Evolutionary conservation across 2,329 filamentous ascomycete species (phyloP).

Genomic region (Fusarium foetens): DNA sequence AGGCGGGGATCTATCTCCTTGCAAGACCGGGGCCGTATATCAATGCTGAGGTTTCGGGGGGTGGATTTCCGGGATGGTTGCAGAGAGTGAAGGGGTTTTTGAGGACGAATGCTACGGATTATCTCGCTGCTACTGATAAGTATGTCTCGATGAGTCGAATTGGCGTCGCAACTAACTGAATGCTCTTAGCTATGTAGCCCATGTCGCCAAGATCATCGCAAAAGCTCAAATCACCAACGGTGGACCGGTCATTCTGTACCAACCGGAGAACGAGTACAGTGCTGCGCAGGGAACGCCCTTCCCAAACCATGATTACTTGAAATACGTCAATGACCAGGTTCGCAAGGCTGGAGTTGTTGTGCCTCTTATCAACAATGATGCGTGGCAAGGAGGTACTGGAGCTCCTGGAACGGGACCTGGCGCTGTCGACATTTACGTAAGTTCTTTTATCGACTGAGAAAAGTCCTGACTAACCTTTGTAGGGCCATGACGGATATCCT

Average conservation of each 20-base stretch:
- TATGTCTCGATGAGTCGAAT: too few relatives aligned
- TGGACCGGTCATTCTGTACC: slow-evolving; percentile 80
- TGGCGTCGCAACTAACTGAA: too few relatives aligned
- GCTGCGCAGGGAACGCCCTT: slow-evolving; percentile 62
- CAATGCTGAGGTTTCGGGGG: slow-evolving; percentile 80
- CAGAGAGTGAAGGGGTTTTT: slow-evolving; percentile 73
- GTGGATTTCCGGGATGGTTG: slow-evolving; percentile 84
- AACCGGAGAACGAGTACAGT: slow-evolving; percentile 86
- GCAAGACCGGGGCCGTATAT: slow-evolving; percentile 79
- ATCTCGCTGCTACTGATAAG: slow-evolving; percentile 73
- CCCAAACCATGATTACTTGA: slow-evolving; percentile 75
- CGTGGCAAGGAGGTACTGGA: slow-evolving; percentile 67
- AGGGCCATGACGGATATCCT: slow-evolving; percentile 72
- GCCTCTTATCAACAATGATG: slow-evolving; percentile 81
- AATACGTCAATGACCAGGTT: slow-evolving; percentile 75
- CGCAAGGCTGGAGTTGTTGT: slow-evolving; percentile 76
- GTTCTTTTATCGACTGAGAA: neutral
- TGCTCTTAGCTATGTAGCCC: slow-evolving; percentile 56
- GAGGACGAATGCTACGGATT: slow-evolving; percentile 70
- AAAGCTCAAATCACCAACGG: slow-evolving; percentile 84
- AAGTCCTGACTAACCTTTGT: too few relatives aligned
- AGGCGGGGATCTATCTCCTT: slow-evolving; percentile 81
- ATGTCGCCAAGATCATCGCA: slow-evolving; percentile 74
- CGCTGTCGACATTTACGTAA: slow-evolving; percentile 67
- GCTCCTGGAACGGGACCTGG: slow-evolving; percentile 69